These are phyloP conservation scores for Annulohypoxylon bovei DNA, from an alignment of 495 filamentous ascomycete species.

Conservation along the genomic window DNA sequence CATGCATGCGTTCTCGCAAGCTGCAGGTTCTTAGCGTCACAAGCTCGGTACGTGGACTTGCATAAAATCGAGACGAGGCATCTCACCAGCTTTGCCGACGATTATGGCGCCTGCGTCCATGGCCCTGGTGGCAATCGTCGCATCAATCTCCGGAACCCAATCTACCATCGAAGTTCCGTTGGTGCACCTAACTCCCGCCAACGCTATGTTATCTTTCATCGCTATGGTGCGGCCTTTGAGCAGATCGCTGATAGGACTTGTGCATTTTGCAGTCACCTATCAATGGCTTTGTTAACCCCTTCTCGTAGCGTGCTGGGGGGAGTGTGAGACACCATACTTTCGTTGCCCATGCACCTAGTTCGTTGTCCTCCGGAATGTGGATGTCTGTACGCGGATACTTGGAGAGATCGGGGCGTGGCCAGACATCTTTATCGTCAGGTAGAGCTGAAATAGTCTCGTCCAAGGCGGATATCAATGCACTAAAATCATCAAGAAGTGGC, in stretches of 20 bases:
- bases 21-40: slow-evolving; percentile 26
- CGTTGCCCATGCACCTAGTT: slow-evolving; percentile 45
- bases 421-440: slow-evolving; percentile 34
- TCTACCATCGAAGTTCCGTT: slow-evolving; percentile 52
- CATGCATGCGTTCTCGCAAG: slow-evolving; percentile 60
- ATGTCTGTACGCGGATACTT: slow-evolving; percentile 44
- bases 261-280: slow-evolving; percentile 43
- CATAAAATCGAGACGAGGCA: not conserved
- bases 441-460: slow-evolving; percentile 35
- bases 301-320: too few species aligned
- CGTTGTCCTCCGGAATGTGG: slow-evolving; percentile 43
- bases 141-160: slow-evolving; percentile 51
- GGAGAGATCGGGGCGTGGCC: slow-evolving; percentile 38
- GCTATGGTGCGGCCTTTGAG: slow-evolving; percentile 49
- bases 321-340: slow-evolving; percentile 25
- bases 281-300: slow-evolving; percentile 10
- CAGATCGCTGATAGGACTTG: slow-evolving; percentile 42
- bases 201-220: slow-evolving; percentile 53
- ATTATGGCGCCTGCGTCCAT: slow-evolving; percentile 51
- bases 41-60: not conserved
- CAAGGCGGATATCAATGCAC: slow-evolving; percentile 32
- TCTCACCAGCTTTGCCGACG: slow-evolving; percentile 49
- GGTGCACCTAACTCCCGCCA: slow-evolving; percentile 50
- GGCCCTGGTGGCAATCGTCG: slow-evolving; percentile 49
- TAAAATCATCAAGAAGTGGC: slow-evolving; percentile 30